Evolutionary conservation across 345 rosid species (phyloP).

Genomic region (Gossypium longicalyx): DNA sequence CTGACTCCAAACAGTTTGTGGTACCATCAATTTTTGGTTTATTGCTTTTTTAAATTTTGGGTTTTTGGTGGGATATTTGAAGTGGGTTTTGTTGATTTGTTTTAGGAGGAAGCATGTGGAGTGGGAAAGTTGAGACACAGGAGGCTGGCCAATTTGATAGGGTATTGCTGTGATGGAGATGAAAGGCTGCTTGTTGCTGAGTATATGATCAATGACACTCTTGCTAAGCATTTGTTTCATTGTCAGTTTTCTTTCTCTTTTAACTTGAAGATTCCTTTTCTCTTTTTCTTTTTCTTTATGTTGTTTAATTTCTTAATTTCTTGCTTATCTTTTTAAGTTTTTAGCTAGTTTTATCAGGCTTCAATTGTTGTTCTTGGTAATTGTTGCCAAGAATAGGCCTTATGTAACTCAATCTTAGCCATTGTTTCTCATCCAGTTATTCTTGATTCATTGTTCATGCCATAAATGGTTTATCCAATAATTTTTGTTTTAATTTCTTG

Average conservation of each 20-base stretch:
- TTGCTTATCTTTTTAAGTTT: neutral
- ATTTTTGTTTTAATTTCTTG: neutral
- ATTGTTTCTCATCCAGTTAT: neutral
- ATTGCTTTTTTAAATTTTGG: neutral
- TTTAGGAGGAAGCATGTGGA: conserved; percentile 85
- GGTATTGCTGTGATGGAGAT: conserved; percentile 94
- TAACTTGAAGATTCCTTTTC: neutral
- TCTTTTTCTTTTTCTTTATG: neutral
- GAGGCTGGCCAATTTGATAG: conserved; percentile 87
- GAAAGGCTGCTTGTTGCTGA: conserved; percentile 98
- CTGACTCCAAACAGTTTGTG: conserved; percentile 71
- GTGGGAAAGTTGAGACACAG: conserved; percentile 87
- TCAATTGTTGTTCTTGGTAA: conserved; percentile 3
- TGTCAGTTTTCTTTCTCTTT: conserved; percentile 34
- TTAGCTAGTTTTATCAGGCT: conserved; percentile 1
- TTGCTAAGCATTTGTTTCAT: conserved; percentile 93
- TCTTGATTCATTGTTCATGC: neutral
- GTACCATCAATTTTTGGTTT: conserved; percentile 26
- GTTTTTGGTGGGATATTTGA: conserved; percentile 2
- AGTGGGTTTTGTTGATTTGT: conserved; percentile 17
- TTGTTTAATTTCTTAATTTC: conserved; percentile 1
- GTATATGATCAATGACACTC: conserved; percentile 95
- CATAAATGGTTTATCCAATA: neutral
- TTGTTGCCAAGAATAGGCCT: neutral
- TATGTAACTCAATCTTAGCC: neutral